phyloP scores from a whole-genome alignment of 164 flowering plant genomes.

The Stephania cephalantha region DNA sequence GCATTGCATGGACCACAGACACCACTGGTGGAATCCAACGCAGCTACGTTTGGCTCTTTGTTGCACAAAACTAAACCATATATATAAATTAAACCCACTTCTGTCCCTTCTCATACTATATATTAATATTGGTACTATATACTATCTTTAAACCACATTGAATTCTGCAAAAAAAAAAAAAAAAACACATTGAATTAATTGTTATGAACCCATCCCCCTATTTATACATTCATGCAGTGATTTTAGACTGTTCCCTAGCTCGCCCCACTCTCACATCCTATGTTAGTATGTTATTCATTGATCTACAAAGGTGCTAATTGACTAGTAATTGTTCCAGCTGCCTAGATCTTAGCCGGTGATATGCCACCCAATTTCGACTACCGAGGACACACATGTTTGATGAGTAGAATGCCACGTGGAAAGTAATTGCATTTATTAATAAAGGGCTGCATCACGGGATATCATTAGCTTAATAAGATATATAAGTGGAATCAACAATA shows the following conservation, averaged over 20 bases:
- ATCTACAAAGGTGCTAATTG: too few species aligned
- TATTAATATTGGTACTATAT: neutral
- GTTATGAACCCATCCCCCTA: too few species aligned
- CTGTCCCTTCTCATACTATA: neutral
- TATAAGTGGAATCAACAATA: neutral
- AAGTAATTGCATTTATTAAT: neutral
- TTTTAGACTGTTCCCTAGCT: too few species aligned
- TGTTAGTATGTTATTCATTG: too few species aligned
- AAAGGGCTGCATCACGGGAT: neutral
- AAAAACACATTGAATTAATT: too few species aligned
- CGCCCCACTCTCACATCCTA: too few species aligned
- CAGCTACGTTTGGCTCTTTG: constrained; percentile 1
- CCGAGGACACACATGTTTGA: neutral
- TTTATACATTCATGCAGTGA: too few species aligned
- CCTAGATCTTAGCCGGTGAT: constrained; percentile 1
- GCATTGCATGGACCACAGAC: constrained; percentile 2
- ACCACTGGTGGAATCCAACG: constrained; percentile 1
- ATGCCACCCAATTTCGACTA: neutral
- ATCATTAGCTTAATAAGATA: too few species aligned
- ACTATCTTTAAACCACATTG: neutral
- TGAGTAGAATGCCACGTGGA: neutral
- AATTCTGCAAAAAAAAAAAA: too few species aligned
- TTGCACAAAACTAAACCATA: neutral
- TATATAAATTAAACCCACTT: neutral
- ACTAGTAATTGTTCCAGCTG: neutral